Evolutionary conservation across 163 green algal genomes (phyloP).

Genomic region (Coccomyxa subellipsoidea): DNA sequence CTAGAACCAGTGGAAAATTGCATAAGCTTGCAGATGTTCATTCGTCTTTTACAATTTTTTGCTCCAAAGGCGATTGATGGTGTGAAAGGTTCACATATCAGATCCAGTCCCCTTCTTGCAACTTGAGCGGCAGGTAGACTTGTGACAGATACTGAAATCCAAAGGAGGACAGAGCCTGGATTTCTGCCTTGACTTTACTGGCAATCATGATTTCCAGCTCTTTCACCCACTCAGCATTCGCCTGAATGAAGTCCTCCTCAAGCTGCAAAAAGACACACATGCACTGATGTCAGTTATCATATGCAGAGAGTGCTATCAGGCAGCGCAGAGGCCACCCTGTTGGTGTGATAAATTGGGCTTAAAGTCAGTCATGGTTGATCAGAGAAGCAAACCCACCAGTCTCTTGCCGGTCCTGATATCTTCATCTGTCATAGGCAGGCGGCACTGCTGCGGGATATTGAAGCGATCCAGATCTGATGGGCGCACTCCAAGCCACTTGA

Average conservation of each 20-base stretch:
- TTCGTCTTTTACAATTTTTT: too few relatives aligned
- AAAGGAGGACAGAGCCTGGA: conserved; percentile 89
- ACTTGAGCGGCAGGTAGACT: conserved; percentile 92
- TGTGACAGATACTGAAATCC: conserved; percentile 96
- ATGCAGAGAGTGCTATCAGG: too few relatives aligned
- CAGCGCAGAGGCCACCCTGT: too few relatives aligned
- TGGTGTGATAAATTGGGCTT: too few relatives aligned
- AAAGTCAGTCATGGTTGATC: too few relatives aligned
- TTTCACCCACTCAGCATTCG: conserved; percentile 89
- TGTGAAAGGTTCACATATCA: conserved; percentile 35
- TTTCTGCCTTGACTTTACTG: conserved; percentile 93
- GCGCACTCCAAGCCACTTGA: conserved; percentile 87
- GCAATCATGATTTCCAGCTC: conserved; percentile 94
- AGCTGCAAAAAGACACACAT: conserved; percentile 53
- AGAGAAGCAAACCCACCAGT: conserved; percentile 75
- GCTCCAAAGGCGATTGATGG: too few relatives aligned
- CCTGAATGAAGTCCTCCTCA: conserved; percentile 93
- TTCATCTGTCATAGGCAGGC: conserved; percentile 91
- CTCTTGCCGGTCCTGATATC: conserved; percentile 91
- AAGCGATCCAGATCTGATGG: conserved; percentile 91
- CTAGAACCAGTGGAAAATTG: too few relatives aligned
- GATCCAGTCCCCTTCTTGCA: conserved; percentile 91
- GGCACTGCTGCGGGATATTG: conserved; percentile 90
- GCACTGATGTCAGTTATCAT: not conserved
- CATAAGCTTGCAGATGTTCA: too few relatives aligned